phyloP scores from a whole-genome alignment of 2,329 filamentous ascomycete species.

The Aspergillus fumigatus region DNA sequence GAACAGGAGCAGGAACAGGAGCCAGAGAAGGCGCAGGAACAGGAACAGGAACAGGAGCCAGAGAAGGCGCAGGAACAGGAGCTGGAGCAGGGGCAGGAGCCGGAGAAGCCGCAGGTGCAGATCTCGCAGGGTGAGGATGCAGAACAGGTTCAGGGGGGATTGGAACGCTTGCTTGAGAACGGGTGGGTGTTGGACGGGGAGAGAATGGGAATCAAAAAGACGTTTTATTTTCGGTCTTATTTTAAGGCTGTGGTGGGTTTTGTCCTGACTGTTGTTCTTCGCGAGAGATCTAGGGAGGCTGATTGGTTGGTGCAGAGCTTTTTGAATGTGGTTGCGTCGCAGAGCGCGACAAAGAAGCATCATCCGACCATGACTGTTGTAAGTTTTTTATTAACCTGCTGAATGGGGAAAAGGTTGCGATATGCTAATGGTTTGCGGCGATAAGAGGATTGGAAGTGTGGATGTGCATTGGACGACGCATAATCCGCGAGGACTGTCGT shows the following conservation, averaged over 20 bases:
- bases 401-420: neutral
- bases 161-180: constrained; percentile 22
- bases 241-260: constrained; percentile 35
- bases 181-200: constrained; percentile 34
- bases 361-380: constrained; percentile 38
- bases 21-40: constrained; percentile 4
- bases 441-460: constrained; percentile 34
- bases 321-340: constrained; percentile 33
- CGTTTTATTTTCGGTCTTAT: constrained; percentile 37
- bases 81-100: too few species aligned
- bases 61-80: too few species aligned
- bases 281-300: neutral
- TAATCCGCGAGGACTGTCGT: constrained; percentile 34
- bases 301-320: constrained; percentile 25
- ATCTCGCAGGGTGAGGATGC: constrained; percentile 29
- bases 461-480: constrained; percentile 40
- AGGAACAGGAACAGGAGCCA: too few species aligned
- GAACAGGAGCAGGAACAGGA: too few species aligned
- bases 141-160: constrained; percentile 19
- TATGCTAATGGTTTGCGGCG: neutral
- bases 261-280: constrained; percentile 8
- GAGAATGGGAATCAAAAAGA: constrained; percentile 33
- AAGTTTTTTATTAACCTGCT: constrained; percentile 9
- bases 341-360: constrained; percentile 35
- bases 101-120: constrained; percentile 10